Conservation (phyloP, 768 basidiomycete species). For the Tricholomella constricta region DNA sequence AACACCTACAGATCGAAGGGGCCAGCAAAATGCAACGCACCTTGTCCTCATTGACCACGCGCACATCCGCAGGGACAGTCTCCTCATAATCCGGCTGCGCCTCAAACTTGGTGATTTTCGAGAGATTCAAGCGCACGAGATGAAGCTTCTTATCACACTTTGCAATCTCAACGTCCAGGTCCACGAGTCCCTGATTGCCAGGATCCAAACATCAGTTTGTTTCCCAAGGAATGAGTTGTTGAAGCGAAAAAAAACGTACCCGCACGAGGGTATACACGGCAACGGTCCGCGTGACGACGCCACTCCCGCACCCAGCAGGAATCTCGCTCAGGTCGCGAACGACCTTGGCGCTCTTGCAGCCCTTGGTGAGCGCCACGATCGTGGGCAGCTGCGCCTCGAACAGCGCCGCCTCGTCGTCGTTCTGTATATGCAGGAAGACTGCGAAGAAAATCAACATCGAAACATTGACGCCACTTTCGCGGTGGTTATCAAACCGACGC, state of each 20-base stretch:
- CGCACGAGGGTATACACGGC: slow-evolving; percentile 84
- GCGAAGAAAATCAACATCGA: too few relatives aligned
- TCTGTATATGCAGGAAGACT: slow-evolving; percentile 82
- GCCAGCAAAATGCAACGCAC: slow-evolving; percentile 46
- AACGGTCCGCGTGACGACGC: slow-evolving; percentile 73
- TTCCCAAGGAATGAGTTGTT: not conserved
- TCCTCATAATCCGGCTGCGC: slow-evolving; percentile 75
- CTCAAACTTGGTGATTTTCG: slow-evolving; percentile 76
- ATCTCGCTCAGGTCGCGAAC: slow-evolving; percentile 66
- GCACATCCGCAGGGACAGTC: slow-evolving; percentile 79
- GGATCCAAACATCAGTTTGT: not conserved
- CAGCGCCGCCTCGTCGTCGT: slow-evolving; percentile 60
- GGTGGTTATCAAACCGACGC: slow-evolving; percentile 30
- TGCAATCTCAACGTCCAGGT: slow-evolving; percentile 83
- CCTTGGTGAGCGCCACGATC: slow-evolving; percentile 83
- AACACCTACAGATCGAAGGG: too few relatives aligned
- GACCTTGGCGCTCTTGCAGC: slow-evolving; percentile 75
- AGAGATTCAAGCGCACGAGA: slow-evolving; percentile 64
- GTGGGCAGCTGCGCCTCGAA: slow-evolving; percentile 76
- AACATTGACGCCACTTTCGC: too few relatives aligned
- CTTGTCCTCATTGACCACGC: slow-evolving; percentile 78
- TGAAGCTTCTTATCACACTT: slow-evolving; percentile 92
- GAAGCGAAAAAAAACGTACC: slow-evolving; percentile 51
- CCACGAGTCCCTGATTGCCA: slow-evolving; percentile 74
- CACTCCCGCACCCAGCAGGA: slow-evolving; percentile 86